phyloP scores from a whole-genome alignment of 2,329 filamentous ascomycete genomes.

The Rutstroemia sp. region DNA sequence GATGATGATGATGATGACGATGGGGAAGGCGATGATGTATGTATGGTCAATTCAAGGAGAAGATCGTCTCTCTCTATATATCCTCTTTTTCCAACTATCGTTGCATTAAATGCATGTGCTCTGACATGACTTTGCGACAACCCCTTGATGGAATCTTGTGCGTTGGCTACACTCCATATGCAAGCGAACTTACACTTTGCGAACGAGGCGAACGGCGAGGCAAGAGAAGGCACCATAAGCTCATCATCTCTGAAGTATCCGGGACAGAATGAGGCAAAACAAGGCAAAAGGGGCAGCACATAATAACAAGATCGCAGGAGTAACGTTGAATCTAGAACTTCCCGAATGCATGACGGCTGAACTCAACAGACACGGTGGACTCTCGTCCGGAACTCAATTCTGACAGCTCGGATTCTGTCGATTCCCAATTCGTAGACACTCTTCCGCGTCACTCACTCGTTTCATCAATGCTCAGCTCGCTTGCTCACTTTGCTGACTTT shows the following conservation, averaged over 20 bases:
- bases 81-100: background rate
- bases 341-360: too few species aligned
- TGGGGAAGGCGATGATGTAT: background rate
- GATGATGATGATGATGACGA: too few species aligned
- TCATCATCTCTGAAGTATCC: background rate
- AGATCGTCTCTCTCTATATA: background rate
- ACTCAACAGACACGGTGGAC: too few species aligned
- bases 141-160: background rate
- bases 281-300: background rate
- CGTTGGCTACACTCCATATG: background rate
- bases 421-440: too few species aligned
- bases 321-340: background rate
- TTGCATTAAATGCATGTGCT: background rate
- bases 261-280: background rate
- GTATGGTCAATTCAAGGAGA: background rate
- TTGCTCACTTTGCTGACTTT: too few species aligned
- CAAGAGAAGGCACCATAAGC: background rate
- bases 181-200: background rate
- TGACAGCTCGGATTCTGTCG: too few species aligned
- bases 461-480: too few species aligned
- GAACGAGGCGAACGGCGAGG: conserved; percentile 5
- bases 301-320: background rate
- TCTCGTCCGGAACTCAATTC: too few species aligned
- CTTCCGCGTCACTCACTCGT: too few species aligned
- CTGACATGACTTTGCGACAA: background rate